These are phyloP conservation scores for Haplosporangium gracile DNA, from an alignment of 192 early-diverging fungal genomes.

Conservation along the genomic window DNA sequence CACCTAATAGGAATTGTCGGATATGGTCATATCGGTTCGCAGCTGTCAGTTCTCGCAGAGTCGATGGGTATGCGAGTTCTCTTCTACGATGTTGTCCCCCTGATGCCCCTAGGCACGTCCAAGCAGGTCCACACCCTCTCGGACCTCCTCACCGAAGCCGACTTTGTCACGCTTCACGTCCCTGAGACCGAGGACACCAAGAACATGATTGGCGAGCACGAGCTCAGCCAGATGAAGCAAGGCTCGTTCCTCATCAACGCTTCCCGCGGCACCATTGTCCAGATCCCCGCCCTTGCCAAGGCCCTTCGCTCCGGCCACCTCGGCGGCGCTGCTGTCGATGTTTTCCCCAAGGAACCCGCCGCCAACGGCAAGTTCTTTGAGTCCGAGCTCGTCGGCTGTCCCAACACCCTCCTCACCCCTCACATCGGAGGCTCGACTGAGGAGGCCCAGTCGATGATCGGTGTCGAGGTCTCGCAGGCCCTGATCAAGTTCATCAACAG, in stretches of 20 bases:
- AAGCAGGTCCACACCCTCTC: slow-evolving; percentile 76
- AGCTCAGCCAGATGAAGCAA: slow-evolving; percentile 92
- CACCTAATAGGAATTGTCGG: slow-evolving; percentile 86
- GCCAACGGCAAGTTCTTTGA: slow-evolving; percentile 81
- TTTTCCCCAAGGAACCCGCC: slow-evolving; percentile 96
- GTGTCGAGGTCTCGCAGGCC: slow-evolving; percentile 91
- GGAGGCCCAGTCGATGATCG: slow-evolving; percentile 98
- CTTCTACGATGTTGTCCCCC: slow-evolving; percentile 91
- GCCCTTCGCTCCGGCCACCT: slow-evolving; percentile 89
- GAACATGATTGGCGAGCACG: slow-evolving; percentile 95
- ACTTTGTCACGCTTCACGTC: slow-evolving; percentile 97
- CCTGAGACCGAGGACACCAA: slow-evolving; percentile 98
- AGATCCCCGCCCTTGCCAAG: slow-evolving; percentile 89
- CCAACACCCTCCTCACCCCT: slow-evolving; percentile 97
- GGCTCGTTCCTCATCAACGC: slow-evolving; percentile 96
- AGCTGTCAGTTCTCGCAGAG: slow-evolving; percentile 97
- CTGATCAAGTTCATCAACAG: slow-evolving; percentile 90
- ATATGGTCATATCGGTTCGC: slow-evolving; percentile 98
- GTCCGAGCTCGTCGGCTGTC: slow-evolving; percentile 82
- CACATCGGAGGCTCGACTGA: slow-evolving; percentile 99
- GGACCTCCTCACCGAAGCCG: slow-evolving; percentile 82
- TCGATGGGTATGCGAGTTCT: slow-evolving; percentile 94
- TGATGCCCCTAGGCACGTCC: slow-evolving; percentile 94
- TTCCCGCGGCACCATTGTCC: slow-evolving; percentile 94
- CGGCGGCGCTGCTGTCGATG: slow-evolving; percentile 95